A percentile compares a stretch with the other conserved stretches of the same genome.
These are phyloP conservation scores for Buddleja alternifolia DNA, from an alignment of 257 asterid species.

Conservation along the genomic window DNA sequence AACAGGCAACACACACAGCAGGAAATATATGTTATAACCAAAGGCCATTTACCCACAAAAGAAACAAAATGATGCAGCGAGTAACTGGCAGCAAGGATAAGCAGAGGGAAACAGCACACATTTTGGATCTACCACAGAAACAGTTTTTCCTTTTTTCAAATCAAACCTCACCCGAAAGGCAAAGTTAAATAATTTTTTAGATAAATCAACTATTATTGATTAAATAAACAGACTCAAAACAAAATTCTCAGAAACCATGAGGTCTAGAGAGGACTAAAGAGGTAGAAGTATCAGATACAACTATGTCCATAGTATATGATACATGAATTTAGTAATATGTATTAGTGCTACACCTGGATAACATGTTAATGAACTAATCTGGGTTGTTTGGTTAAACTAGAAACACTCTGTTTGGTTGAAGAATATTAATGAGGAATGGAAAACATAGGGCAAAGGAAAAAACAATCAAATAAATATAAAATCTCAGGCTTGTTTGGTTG, in stretches of 20 bases:
- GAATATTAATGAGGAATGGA: too few species aligned
- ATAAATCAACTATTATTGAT: background rate
- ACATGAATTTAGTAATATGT: background rate
- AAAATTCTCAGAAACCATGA: background rate
- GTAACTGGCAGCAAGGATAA: constrained; percentile 5
- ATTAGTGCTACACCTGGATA: background rate
- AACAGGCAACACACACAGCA: constrained; percentile 12
- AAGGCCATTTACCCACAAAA: background rate
- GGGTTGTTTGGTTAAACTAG: constrained; percentile 4
- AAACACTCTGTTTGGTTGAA: too few species aligned
- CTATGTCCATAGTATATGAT: background rate
- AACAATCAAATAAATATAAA: too few species aligned
- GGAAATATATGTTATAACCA: background rate
- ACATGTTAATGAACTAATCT: background rate
- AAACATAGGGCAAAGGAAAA: too few species aligned
- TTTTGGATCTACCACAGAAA: background rate
- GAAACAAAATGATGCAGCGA: constrained; percentile 9
- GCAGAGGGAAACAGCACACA: background rate
- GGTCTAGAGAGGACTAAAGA: background rate
- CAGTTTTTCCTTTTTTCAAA: background rate
- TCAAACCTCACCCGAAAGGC: background rate
- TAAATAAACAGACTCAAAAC: background rate
- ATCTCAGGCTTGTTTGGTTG: too few species aligned
- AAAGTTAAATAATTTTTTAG: background rate
- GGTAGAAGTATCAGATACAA: background rate